A percentile compares a stretch with the other conserved stretches of the same genome.
Conservation (phyloP, 148 eudicot genomes). For the Fagopyrum tataricum region DNA sequence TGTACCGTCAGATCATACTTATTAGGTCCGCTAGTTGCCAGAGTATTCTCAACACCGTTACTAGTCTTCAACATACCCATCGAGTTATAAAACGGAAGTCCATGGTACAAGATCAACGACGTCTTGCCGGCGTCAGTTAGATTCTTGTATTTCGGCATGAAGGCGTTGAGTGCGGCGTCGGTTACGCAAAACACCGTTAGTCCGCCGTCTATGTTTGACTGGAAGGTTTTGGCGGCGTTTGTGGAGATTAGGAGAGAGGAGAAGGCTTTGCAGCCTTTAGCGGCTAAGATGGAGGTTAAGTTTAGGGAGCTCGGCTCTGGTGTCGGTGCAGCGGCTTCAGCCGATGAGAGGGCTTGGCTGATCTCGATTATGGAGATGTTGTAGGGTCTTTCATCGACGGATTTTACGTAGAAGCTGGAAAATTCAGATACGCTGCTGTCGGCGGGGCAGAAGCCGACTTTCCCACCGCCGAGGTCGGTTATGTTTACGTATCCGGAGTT, state of each 20-base stretch:
- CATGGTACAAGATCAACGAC: slow-evolving; percentile 50
- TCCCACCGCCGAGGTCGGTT: slow-evolving; percentile 62
- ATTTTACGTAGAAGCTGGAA: slow-evolving; percentile 44
- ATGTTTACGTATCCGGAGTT: slow-evolving; percentile 73
- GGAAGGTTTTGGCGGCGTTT: slow-evolving; percentile 41
- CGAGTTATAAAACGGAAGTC: slow-evolving; percentile 56
- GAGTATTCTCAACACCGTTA: slow-evolving; percentile 60
- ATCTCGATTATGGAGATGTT: slow-evolving; percentile 63
- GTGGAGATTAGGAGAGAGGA: slow-evolving; percentile 28
- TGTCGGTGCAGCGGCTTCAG: slow-evolving; percentile 65
- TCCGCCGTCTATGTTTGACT: slow-evolving; percentile 48
- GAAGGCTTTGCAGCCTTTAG: slow-evolving; percentile 65
- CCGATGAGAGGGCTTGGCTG: slow-evolving; percentile 42
- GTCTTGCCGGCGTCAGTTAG: slow-evolving; percentile 38
- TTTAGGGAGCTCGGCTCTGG: slow-evolving; percentile 40
- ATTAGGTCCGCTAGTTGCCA: slow-evolving; percentile 58
- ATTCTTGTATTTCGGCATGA: slow-evolving; percentile 69
- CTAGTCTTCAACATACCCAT: slow-evolving; percentile 49
- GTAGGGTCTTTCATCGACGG: slow-evolving; percentile 50
- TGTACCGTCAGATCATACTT: slow-evolving; percentile 57
- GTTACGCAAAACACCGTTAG: slow-evolving; percentile 61
- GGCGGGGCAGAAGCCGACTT: slow-evolving; percentile 48
- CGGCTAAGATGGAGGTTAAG: slow-evolving; percentile 31
- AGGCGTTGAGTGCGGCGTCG: slow-evolving; percentile 39
- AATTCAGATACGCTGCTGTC: slow-evolving; percentile 26